These are phyloP conservation scores for Leonotis leonurus DNA, from an alignment of 257 asterid species.

Conservation along the genomic window DNA sequence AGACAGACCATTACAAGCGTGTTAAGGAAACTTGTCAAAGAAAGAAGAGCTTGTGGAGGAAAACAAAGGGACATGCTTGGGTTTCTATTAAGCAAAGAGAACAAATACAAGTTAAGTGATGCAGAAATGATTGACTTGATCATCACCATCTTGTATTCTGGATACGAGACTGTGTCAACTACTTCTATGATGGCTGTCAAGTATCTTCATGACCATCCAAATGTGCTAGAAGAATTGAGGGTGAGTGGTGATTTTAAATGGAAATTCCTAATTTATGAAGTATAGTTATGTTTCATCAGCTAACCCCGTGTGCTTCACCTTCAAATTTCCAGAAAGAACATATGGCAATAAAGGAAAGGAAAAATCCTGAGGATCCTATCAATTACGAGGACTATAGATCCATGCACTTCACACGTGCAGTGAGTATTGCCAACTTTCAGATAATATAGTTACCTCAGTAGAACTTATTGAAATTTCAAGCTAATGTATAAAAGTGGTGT, in stretches of 20 bases:
- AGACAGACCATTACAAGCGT: constrained; percentile 57
- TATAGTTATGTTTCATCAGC: neutral
- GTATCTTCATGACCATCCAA: constrained; percentile 86
- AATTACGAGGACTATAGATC: constrained; percentile 75
- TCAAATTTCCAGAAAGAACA: constrained; percentile 52
- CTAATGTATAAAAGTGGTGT: neutral
- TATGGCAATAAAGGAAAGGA: constrained; percentile 66
- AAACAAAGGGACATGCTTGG: constrained; percentile 64
- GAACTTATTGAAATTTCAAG: constrained; percentile 5
- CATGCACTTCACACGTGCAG: constrained; percentile 89
- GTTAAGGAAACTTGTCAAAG: constrained; percentile 44
- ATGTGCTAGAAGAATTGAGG: constrained; percentile 70
- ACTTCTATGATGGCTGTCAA: constrained; percentile 96
- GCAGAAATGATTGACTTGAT: constrained; percentile 79
- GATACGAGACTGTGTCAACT: constrained; percentile 84
- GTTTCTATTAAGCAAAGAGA: constrained; percentile 38
- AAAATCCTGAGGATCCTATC: constrained; percentile 75
- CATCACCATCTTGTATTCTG: constrained; percentile 73
- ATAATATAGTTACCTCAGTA: constrained; percentile 13
- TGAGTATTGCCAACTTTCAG: constrained; percentile 21
- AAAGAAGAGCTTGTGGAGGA: constrained; percentile 45
- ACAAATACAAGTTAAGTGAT: constrained; percentile 53
- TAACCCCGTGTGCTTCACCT: neutral
- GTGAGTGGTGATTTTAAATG: constrained; percentile 34
- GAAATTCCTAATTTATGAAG: neutral